phyloP scores from a whole-genome alignment of 306 rosid species.

The Fagus sylvatica region DNA sequence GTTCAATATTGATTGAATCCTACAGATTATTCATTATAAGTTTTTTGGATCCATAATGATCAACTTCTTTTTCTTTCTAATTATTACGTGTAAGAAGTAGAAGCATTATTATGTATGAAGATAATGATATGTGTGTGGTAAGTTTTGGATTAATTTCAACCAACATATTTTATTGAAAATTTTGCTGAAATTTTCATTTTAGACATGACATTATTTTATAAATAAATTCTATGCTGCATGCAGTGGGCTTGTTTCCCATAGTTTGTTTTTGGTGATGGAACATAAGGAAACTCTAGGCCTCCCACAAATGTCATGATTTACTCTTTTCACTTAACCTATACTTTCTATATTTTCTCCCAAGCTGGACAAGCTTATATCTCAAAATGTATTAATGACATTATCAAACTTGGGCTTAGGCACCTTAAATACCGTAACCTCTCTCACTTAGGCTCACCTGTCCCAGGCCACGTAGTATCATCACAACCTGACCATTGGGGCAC shows the following conservation, averaged over 20 bases:
- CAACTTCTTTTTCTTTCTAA: background rate
- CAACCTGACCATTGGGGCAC: background rate
- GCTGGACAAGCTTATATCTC: no score
- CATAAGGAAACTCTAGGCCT: background rate
- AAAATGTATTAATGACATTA: no score
- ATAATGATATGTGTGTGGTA: background rate
- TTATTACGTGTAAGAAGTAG: background rate
- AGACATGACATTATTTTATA: background rate
- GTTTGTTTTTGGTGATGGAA: background rate
- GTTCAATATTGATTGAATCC: background rate
- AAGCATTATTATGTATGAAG: background rate
- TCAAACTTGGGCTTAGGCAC: background rate
- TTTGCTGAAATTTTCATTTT: background rate
- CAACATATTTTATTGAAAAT: no score
- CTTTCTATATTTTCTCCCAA: background rate
- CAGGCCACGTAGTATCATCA: background rate
- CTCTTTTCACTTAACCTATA: background rate
- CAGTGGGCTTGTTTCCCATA: background rate
- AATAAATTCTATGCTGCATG: background rate
- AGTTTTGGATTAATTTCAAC: background rate
- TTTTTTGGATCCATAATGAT: background rate
- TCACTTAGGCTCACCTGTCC: background rate
- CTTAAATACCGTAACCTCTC: background rate
- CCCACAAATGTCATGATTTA: background rate
- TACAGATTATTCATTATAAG: background rate